Evolutionary conservation across 305 asterid species (phyloP), one percentile per base, ranked within the genome.

Genomic region (Fraxinus paxiana): DNA sequence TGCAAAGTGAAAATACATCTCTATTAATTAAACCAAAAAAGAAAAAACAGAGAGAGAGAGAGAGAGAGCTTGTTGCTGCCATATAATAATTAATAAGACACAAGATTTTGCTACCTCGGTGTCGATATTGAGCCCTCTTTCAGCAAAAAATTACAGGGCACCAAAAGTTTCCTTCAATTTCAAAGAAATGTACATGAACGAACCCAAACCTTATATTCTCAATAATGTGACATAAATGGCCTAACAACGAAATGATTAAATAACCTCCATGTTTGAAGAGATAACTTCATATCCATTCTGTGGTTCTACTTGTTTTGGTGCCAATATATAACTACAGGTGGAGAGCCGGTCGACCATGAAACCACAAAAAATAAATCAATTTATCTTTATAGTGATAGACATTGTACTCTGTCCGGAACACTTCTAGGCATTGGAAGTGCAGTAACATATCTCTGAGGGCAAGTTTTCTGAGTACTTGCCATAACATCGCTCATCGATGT

Each of bases 351-450:
- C 38, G 70, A 71, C 86, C 85, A 69, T 75, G 73, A 65, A 83
- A 79, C 67, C 82, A 20, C 38, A 79, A 85, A 80, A 80, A 84
- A 73, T 59, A 75, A 86, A 84, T 70, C 82, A 84, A 84, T 83
- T 79, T 87, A 85, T 80, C 51, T 80, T 88, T 91, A 95, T 82
- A 95, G 85, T 41, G 97, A 91, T 81, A 89, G 87, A 85, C 97
- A 95, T 80, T 92, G 96, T 88, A 91, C 94, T 82, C 86, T 75
- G 63, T 90, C 89, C 2, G 98, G 98, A 75, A 92, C 91, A 86
- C 70, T 89, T 88, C 84, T 89, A 76, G 98, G 97, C 90, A 89
- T 65, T 72, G 96, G 92, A 84, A 89, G 84, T 65, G 96, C 96
- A 61, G 91, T 88, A 81, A 93, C 97, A 59, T 90, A 93, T 95